A percentile compares a stretch with the other conserved stretches of the same genome.
Evolutionary conservation across 495 filamentous ascomycete genomes (phyloP).

Genomic region (Penicillium simplicissimum): DNA sequence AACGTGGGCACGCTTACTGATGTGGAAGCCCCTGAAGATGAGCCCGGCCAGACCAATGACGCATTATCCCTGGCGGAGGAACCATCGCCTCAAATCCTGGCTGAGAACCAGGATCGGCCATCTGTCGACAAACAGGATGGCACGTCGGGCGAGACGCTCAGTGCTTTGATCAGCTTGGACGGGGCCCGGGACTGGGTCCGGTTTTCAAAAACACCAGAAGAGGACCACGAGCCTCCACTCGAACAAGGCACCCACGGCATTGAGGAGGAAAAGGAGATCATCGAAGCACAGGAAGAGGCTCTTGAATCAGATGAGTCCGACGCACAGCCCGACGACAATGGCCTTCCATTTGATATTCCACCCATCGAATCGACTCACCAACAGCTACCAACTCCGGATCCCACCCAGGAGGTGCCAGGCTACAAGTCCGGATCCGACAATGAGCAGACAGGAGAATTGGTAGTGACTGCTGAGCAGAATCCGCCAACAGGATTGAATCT

Average conservation of each 20-base stretch:
- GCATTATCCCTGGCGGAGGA: neutral
- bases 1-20: neutral
- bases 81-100: neutral
- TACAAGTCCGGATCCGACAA: neutral
- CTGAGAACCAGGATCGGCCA: neutral
- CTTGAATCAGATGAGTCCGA: neutral
- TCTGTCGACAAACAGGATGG: neutral
- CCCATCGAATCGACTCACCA: conserved; percentile 1
- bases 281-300: neutral
- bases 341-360: neutral
- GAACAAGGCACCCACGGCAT: neutral
- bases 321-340: neutral
- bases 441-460: conserved; percentile 8
- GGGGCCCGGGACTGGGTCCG: neutral
- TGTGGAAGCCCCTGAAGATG: neutral
- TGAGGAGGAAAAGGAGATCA: neutral
- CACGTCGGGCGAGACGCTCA: neutral
- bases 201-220: neutral
- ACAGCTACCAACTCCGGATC: conserved; percentile 26
- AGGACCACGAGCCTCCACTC: neutral
- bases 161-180: conserved; percentile 1
- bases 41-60: neutral
- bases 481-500: neutral
- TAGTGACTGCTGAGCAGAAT: neutral
- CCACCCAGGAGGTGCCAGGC: conserved; percentile 22